Percentiles rank a stretch among this genome's conserved stretches.
Conservation (phyloP, 73 alveolate genomes). For the Symbiodinium natans region DNA sequence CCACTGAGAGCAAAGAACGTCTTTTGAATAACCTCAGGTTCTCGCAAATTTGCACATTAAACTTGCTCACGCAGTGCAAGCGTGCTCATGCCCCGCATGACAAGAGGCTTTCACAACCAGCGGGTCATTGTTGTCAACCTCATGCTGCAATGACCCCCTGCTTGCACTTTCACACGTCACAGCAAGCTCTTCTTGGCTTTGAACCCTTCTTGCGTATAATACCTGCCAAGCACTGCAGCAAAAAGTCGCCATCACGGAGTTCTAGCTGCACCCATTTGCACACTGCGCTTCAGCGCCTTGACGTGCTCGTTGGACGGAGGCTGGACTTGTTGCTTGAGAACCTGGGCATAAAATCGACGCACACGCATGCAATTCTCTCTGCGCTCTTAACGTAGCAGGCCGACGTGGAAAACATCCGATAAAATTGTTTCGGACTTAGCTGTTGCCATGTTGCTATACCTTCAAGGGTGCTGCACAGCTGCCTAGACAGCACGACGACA, state of each 20-base stretch:
- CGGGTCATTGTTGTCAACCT: background rate
- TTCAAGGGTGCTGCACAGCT: too few species aligned
- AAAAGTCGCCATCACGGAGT: background rate
- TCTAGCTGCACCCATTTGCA: background rate
- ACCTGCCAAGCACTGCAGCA: background rate
- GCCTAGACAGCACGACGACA: too few species aligned
- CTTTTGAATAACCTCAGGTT: too few species aligned
- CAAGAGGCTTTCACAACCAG: background rate
- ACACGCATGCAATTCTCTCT: too few species aligned
- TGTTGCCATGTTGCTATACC: too few species aligned
- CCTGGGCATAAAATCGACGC: background rate
- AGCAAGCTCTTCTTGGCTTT: background rate
- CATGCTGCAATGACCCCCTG: background rate
- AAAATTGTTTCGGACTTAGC: too few species aligned
- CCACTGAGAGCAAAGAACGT: too few species aligned
- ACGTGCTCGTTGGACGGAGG: constrained; percentile 86
- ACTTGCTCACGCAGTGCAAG: too few species aligned
- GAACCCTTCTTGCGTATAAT: constrained; percentile 10
- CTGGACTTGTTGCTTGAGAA: constrained; percentile 45
- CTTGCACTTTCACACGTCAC: background rate
- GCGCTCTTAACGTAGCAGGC: too few species aligned
- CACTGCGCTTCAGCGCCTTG: background rate
- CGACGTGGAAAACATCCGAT: too few species aligned
- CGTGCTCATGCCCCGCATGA: background rate
- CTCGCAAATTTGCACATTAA: too few species aligned